Conservation (phyloP, 2,329 filamentous ascomycete genomes). For the Metarhizium brunneum region DNA sequence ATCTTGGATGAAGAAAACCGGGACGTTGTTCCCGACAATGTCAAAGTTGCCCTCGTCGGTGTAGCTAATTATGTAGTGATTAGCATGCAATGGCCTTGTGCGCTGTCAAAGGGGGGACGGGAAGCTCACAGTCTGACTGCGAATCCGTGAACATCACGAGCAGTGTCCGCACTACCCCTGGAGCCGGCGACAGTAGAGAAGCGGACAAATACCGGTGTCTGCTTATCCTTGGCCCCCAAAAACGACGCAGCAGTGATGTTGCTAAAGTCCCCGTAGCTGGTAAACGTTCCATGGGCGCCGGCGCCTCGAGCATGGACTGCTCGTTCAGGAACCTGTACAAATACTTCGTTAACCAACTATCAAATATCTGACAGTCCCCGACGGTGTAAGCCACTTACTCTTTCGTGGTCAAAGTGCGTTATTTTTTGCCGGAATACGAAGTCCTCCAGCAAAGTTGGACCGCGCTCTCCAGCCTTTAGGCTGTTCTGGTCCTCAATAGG, state of each 20-base stretch:
- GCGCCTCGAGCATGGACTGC: constrained; percentile 63
- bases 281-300: constrained; percentile 62
- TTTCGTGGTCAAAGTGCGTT: constrained; percentile 60
- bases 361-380: not conserved
- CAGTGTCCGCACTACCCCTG: constrained; percentile 59
- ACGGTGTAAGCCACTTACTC: constrained; percentile 32
- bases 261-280: constrained; percentile 54
- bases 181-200: constrained; percentile 67
- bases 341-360: not conserved
- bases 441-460: constrained; percentile 61
- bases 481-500: constrained; percentile 59
- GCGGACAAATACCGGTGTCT: constrained; percentile 54
- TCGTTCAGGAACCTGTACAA: constrained; percentile 44
- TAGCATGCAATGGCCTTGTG: not conserved
- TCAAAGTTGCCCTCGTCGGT: constrained; percentile 64
- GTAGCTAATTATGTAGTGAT: constrained; percentile 31
- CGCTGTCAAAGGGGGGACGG: not conserved
- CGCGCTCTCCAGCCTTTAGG: constrained; percentile 56
- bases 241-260: constrained; percentile 64
- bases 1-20: constrained; percentile 63
- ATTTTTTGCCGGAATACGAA: constrained; percentile 67
- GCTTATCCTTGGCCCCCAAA: constrained; percentile 44
- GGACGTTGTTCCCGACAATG: constrained; percentile 60
- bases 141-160: constrained; percentile 65
- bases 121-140: constrained; percentile 34